Evolutionary conservation across 1,284 basidiomycete species (phyloP).

Genomic region (Puccinia brachypodii): DNA sequence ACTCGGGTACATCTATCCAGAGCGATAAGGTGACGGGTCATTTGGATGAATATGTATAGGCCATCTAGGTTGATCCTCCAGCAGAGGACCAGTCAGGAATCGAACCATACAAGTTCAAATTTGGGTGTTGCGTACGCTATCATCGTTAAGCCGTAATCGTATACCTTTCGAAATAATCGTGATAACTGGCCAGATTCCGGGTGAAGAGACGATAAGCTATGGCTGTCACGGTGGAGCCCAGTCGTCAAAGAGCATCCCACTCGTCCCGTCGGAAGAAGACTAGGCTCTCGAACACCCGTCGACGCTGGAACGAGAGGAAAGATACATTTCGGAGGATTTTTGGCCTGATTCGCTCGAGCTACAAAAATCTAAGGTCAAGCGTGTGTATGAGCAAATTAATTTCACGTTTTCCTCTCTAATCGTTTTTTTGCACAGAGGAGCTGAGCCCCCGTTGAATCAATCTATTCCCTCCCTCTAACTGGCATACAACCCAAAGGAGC

Average conservation of each 20-base stretch:
- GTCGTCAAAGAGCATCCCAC: background rate
- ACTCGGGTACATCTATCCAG: background rate
- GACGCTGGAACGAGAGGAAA: constrained; percentile 5
- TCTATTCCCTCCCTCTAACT: background rate
- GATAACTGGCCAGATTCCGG: background rate
- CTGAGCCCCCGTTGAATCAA: background rate
- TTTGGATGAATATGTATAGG: no score
- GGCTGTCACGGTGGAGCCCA: background rate
- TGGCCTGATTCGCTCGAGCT: background rate
- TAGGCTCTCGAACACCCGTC: background rate
- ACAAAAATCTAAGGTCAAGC: background rate
- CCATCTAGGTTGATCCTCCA: no score
- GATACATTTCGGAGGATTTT: background rate
- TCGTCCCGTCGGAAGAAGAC: background rate
- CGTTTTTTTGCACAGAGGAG: background rate
- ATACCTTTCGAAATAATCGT: background rate
- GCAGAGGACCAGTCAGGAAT: no score
- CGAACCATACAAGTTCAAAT: background rate
- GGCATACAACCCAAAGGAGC: no score
- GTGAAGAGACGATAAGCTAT: background rate
- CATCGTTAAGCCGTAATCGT: background rate
- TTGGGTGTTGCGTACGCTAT: background rate
- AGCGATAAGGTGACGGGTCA: background rate
- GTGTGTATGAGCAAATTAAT: background rate
- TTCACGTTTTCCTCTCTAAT: background rate